Evolutionary conservation across 2,329 filamentous ascomycete genomes (phyloP).

Genomic region (Neofusicoccum laricinum): DNA sequence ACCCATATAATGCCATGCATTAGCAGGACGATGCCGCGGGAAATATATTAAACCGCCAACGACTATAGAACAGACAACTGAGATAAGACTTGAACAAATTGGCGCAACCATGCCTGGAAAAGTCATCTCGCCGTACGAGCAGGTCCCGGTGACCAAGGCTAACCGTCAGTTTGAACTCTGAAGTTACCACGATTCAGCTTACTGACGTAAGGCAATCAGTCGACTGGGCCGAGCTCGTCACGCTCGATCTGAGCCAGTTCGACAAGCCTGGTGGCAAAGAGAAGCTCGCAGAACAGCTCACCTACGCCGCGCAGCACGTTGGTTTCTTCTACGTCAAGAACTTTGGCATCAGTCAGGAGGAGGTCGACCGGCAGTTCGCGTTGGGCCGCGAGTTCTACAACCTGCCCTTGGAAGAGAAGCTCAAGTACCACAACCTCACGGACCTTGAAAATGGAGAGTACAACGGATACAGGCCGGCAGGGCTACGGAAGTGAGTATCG

Average conservation of each 20-base stretch:
- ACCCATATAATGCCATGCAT: constrained; percentile 3
- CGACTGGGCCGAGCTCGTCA: constrained; percentile 57
- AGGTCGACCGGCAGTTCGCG: constrained; percentile 60
- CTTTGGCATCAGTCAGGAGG: constrained; percentile 59
- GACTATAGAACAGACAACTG: not conserved
- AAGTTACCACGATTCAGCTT: too few species aligned
- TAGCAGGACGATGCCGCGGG: not conserved
- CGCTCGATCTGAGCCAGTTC: constrained; percentile 56
- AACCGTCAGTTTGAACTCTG: constrained; percentile 20
- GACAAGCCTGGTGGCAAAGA: constrained; percentile 55
- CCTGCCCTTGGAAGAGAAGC: constrained; percentile 57
- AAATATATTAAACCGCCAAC: not conserved
- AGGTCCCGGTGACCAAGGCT: constrained; percentile 31
- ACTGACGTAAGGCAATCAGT: constrained; percentile 23
- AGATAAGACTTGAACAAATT: not conserved
- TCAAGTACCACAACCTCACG: constrained; percentile 45
- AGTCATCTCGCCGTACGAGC: constrained; percentile 26
- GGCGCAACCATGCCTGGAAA: constrained; percentile 19
- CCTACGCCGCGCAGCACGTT: constrained; percentile 51
- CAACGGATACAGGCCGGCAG: constrained; percentile 55
- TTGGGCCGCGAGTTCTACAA: constrained; percentile 59
- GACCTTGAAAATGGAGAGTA: constrained; percentile 51
- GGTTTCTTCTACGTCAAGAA: constrained; percentile 63
- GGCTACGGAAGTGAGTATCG: constrained; percentile 28
- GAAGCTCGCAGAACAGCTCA: constrained; percentile 52